A percentile compares a stretch with the other conserved stretches of the same genome.
Evolutionary conservation across 352 stramenopile genomes (phyloP).

Genomic region (Pythium sp.): DNA sequence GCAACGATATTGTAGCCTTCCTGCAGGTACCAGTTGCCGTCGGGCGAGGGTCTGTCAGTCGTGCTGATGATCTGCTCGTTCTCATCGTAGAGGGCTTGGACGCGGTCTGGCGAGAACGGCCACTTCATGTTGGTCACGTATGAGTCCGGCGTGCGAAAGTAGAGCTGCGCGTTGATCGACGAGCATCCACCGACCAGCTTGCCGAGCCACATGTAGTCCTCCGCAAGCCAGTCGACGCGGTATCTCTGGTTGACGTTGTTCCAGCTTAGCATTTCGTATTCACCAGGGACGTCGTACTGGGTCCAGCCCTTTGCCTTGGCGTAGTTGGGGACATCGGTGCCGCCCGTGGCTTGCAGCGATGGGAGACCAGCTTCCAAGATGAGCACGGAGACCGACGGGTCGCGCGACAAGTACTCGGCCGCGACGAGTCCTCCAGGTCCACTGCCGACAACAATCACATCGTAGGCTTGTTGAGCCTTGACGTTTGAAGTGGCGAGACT

Average conservation of each 20-base stretch:
- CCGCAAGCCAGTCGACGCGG: constrained; percentile 31
- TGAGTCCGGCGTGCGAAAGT: constrained; percentile 61
- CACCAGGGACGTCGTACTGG: constrained; percentile 66
- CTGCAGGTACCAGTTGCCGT: neutral
- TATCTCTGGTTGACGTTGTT: constrained; percentile 29
- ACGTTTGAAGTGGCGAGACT: no score
- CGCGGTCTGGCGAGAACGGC: constrained; percentile 45
- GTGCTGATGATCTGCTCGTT: constrained; percentile 26
- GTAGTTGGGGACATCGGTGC: constrained; percentile 43
- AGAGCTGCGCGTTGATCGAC: constrained; percentile 75
- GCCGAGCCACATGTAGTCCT: constrained; percentile 43
- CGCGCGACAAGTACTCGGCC: constrained; percentile 25
- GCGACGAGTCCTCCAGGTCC: constrained; percentile 30
- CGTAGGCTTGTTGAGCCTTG: constrained; percentile 19
- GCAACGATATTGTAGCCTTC: neutral
- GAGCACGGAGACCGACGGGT: constrained; percentile 22
- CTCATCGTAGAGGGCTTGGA: constrained; percentile 46
- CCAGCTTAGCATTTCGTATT: constrained; percentile 34
- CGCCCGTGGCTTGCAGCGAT: constrained; percentile 43
- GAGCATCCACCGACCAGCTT: constrained; percentile 77
- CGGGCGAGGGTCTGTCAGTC: neutral
- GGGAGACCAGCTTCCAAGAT: constrained; percentile 26
- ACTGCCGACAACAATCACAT: constrained; percentile 32
- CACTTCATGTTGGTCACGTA: constrained; percentile 37
- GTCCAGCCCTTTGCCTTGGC: constrained; percentile 28